Evolutionary conservation across 306 rosid species (phyloP), one percentile per base, ranked within the genome.

Genomic region (Lathyrus oleraceus): DNA sequence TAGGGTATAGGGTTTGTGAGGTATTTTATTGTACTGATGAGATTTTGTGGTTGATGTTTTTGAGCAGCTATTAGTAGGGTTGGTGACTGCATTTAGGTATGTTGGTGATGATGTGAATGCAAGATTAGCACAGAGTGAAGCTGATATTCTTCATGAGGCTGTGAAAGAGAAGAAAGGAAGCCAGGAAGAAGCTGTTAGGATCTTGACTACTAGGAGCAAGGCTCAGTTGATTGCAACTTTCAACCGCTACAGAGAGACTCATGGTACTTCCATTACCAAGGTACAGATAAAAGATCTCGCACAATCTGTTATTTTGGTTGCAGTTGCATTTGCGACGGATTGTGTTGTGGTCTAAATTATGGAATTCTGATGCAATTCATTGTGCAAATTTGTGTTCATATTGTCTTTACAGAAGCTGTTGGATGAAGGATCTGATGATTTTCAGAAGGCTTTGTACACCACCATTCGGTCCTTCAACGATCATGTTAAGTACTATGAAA

Each of bases 191-290:
- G 79, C 87, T 23, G 77, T 87, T 10, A 84, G 94, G 82, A 79
- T 87, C 73, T 68, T 89, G 32, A 87, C 79, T 36, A 89, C 96
- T 25, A 87, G 94, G 76, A 87, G 96, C 84, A 89, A 78, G 79
- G 74, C 79, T 0, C 82, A 79, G 9, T 21, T 79, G 1, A 38
- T 73, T 42, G 82, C 82, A n/a, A 79, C 82, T 65, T 89, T 91
- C 84, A 91, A 89, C 69, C 78, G 67, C 16, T 92, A 87, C 80
- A 78, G 82, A 67, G 82, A 79, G 75, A 21, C 59, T 63, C 82
- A 79, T 47, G 86, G 82, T 61, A 56, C 77, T 80, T 85, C 98
- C 36, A 82, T 89, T 74, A 64, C 87, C 1, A 86, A 89, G 96
- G 96, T 92, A 16, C 3, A 73, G 0, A 9, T 8, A 15, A 15